Conservation (phyloP, 768 basidiomycete genomes). For the Cystobasidium tubakii region DNA sequence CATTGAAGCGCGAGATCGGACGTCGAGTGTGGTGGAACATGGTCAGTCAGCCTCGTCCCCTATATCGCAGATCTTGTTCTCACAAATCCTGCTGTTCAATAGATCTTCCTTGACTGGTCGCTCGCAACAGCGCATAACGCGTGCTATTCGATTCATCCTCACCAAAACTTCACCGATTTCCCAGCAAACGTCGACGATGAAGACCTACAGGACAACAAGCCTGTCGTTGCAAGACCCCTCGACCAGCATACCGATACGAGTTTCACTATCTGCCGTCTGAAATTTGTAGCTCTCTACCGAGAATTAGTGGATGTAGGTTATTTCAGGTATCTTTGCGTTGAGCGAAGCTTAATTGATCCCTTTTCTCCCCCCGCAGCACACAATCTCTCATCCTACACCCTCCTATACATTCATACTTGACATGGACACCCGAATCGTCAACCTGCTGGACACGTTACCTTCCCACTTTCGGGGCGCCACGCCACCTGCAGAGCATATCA, state of each 20-base stretch:
- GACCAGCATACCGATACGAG: constrained; percentile 35
- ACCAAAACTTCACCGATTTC: constrained; percentile 32
- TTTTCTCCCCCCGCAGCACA: background rate
- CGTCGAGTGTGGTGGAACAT: constrained; percentile 39
- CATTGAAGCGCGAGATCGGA: constrained; percentile 28
- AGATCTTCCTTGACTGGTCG: constrained; percentile 38
- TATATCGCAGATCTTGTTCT: background rate
- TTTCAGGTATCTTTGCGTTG: background rate
- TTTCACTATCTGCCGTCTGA: constrained; percentile 28
- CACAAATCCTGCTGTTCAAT: background rate
- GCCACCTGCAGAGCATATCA: background rate
- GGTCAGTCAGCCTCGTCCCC: background rate
- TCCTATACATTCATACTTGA: constrained; percentile 33
- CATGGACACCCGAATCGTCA: constrained; percentile 31
- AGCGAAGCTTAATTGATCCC: background rate
- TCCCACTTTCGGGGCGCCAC: constrained; percentile 21
- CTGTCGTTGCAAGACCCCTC: background rate
- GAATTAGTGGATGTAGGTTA: constrained; percentile 25
- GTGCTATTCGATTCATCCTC: constrained; percentile 34
- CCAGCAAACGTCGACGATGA: constrained; percentile 34
- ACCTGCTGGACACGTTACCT: constrained; percentile 24
- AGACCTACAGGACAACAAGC: constrained; percentile 4
- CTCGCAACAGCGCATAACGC: constrained; percentile 35
- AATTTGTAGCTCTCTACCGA: constrained; percentile 32
- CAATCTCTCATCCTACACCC: constrained; percentile 15